phyloP scores from a whole-genome alignment of 1,284 basidiomycete genomes.

The Mycena citricolor region DNA sequence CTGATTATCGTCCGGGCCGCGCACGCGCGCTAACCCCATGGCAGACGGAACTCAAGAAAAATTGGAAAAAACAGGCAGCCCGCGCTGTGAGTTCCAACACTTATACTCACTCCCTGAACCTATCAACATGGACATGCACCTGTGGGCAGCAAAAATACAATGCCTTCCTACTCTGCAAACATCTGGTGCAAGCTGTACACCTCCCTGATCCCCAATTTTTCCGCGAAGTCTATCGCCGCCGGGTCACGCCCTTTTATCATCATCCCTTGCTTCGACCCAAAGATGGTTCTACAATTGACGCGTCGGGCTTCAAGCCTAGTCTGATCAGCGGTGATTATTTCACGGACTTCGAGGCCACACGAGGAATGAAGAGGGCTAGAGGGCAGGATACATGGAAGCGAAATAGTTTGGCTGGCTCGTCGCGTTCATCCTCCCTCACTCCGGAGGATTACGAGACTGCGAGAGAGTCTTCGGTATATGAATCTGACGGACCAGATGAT shows the following conservation, averaged over 20 bases:
- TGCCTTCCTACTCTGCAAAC: slow-evolving; percentile 12
- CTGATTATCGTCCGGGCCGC: slow-evolving; percentile 21
- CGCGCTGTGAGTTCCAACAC: neutral
- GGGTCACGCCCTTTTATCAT: slow-evolving; percentile 7
- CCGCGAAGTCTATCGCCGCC: slow-evolving; percentile 8
- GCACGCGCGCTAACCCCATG: slow-evolving; percentile 17
- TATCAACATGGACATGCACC: slow-evolving; percentile 10
- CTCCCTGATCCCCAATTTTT: slow-evolving; percentile 6
- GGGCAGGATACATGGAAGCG: no score
- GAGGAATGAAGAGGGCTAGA: no score
- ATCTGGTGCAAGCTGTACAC: slow-evolving; percentile 9
- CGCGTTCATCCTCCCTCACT: no score
- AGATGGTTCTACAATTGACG: no score
- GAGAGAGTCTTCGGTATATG: no score
- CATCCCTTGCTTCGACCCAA: slow-evolving; percentile 3
- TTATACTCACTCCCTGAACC: neutral
- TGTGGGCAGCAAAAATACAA: slow-evolving; percentile 10
- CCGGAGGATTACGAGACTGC: no score
- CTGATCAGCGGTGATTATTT: no score
- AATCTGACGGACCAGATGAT: no score
- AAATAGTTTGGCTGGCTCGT: no score
- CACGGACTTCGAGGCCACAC: no score
- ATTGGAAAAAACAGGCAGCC: neutral
- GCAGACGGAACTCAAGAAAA: slow-evolving; percentile 21
- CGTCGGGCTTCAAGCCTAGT: no score